Percentiles rank a stretch among this genome's conserved stretches.
Evolutionary conservation across 148 eudicot genomes (phyloP).

Genomic region (Pouteria glomerata): DNA sequence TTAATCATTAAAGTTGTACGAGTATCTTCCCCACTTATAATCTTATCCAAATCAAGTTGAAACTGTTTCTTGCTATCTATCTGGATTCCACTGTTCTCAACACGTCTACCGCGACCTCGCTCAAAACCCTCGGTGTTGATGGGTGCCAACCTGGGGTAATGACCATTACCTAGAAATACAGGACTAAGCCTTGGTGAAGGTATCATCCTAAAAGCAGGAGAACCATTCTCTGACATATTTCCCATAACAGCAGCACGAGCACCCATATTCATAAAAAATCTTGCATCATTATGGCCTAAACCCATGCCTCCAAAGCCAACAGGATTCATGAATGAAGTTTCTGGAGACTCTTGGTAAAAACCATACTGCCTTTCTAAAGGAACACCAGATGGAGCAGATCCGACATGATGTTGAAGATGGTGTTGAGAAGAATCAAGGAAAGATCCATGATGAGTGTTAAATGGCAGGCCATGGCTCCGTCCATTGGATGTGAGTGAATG

Average conservation of each 20-base stretch:
- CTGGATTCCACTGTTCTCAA: constrained; percentile 51
- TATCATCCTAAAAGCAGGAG: constrained; percentile 57
- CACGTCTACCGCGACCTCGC: constrained; percentile 39
- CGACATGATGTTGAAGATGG: constrained; percentile 52
- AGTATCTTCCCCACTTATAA: constrained; percentile 66
- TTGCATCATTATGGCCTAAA: constrained; percentile 41
- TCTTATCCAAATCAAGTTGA: constrained; percentile 79
- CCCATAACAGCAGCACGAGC: constrained; percentile 28
- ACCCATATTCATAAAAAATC: constrained; percentile 44
- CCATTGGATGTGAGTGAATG: constrained; percentile 43
- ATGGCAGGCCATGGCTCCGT: constrained; percentile 46
- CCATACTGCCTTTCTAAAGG: constrained; percentile 59
- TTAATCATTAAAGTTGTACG: constrained; percentile 93
- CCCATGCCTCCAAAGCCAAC: constrained; percentile 43
- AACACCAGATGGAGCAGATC: constrained; percentile 75
- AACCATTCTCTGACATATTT: constrained; percentile 46
- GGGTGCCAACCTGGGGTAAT: constrained; percentile 45
- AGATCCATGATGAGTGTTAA: constrained; percentile 35
- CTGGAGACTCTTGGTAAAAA: constrained; percentile 57
- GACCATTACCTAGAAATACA: constrained; percentile 55
- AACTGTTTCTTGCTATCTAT: constrained; percentile 68
- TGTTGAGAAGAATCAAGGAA: constrained; percentile 33
- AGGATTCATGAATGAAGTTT: constrained; percentile 39
- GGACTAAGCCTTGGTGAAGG: constrained; percentile 65
- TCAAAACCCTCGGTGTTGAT: constrained; percentile 41